Percentiles rank a stretch among this genome's conserved stretches.
Evolutionary conservation across 2,329 filamentous ascomycete species (phyloP).

Genomic region (Pezicula carpinea): DNA sequence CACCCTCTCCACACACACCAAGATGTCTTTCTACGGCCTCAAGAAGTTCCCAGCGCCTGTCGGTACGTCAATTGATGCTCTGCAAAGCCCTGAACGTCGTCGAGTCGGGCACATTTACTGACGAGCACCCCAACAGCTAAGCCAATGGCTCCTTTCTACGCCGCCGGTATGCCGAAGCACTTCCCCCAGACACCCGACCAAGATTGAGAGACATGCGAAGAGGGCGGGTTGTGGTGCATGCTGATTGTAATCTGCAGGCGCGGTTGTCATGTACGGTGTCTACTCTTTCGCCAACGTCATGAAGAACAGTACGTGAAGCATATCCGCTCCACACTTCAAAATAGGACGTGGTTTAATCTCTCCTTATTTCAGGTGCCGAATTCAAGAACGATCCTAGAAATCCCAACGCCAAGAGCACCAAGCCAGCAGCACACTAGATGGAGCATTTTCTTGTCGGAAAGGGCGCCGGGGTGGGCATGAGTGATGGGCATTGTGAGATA

Average conservation of each 20-base stretch:
- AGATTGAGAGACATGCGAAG: background rate
- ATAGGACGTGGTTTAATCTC: slow-evolving; percentile 2
- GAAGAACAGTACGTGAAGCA: slow-evolving; percentile 67
- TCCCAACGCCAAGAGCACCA: slow-evolving; percentile 44
- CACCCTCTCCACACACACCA: slow-evolving; percentile 40
- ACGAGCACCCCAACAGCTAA: slow-evolving; percentile 58
- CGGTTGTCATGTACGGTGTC: slow-evolving; percentile 85
- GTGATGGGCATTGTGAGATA: background rate
- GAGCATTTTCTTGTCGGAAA: slow-evolving; percentile 5
- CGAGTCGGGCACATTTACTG: slow-evolving; percentile 16
- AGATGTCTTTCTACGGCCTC: slow-evolving; percentile 68
- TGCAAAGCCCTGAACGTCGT: slow-evolving; percentile 8
- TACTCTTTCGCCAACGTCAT: slow-evolving; percentile 77
- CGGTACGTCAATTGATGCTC: slow-evolving; percentile 54
- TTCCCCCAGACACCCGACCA: background rate
- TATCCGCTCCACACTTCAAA: slow-evolving; percentile 6
- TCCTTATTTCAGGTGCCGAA: slow-evolving; percentile 72
- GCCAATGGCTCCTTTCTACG: slow-evolving; percentile 91
- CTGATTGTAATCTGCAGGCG: slow-evolving; percentile 46
- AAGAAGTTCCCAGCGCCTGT: slow-evolving; percentile 81
- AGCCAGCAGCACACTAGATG: slow-evolving; percentile 27
- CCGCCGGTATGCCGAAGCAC: slow-evolving; percentile 69
- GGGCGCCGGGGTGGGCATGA: background rate
- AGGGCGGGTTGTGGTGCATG: background rate
- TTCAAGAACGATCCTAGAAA: slow-evolving; percentile 98